Evolutionary conservation across 805 yeast genomes (phyloP).

Genomic region (Blastobotrys mokoenaii): DNA sequence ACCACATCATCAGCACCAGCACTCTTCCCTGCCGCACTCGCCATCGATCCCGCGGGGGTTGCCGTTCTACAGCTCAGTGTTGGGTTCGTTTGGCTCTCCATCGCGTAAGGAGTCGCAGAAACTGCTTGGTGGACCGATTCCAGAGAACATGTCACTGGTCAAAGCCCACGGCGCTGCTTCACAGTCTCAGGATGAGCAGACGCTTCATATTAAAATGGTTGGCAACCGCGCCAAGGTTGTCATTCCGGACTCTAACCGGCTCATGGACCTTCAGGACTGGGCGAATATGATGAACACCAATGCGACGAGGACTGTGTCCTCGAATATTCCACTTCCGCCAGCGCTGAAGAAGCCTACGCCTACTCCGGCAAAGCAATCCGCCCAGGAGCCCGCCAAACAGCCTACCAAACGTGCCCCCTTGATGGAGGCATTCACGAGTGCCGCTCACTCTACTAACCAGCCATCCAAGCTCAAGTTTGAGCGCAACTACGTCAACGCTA

Average conservation of each 20-base stretch:
- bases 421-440: no score
- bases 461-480: background rate
- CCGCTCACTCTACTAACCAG: no score
- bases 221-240: slow-evolving; percentile 22
- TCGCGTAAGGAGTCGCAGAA: no score
- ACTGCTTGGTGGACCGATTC: no score
- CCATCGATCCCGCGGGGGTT: background rate
- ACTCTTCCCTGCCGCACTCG: slow-evolving; percentile 2
- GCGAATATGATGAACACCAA: slow-evolving; percentile 13
- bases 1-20: no score
- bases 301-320: slow-evolving; percentile 2
- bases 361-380: no score
- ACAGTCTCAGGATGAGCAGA: background rate
- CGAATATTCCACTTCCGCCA: no score
- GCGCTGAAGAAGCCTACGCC: no score
- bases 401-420: background rate
- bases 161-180: no score
- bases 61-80: background rate
- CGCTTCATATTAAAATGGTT: slow-evolving; percentile 18
- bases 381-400: background rate
- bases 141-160: no score
- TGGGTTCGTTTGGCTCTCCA: no score
- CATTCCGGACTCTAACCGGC: slow-evolving; percentile 8
- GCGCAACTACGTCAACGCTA: background rate
- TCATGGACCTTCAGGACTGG: slow-evolving; percentile 26